Base-by-base conservation (phyloP, 2,329 filamentous ascomycete genomes). In the Colletotrichum navitas region DNA sequence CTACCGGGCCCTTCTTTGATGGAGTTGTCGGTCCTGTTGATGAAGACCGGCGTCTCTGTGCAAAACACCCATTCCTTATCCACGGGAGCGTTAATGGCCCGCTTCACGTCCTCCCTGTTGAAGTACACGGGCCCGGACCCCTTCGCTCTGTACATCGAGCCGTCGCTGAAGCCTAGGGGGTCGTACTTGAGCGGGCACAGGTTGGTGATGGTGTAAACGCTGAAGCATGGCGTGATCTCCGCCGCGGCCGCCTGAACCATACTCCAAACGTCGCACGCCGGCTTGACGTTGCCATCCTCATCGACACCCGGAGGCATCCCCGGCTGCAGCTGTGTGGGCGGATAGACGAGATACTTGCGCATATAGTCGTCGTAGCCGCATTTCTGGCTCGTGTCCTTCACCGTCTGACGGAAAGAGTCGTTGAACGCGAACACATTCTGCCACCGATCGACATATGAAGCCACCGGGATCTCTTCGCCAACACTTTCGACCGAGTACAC, bases 211-310 rank as follows among this genome's bases (percentile, higher is more conserved):
- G 92, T 88, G 81, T 95, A 96, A 14, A 93, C 83, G 78, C 94
- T 90, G 81, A 92, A 97, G 83, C 94, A 96, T 0, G 93, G 93
- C 81, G 96, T 96, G 43, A 89, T 80, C 1, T 83, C 77, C 5
- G 84, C 73, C 10, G 87, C 86, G 39, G 89, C 91, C 0, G 84
- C 74, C 75, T 83, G 83, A 39, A 93, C 62, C 87, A 29, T 86
- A 82, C 68, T 85, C 79, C 76, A 87, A 26, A 93, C 76, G 61
- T 85, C 83, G 78, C 93, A 95, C 5, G 84, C 85, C 0, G 81
- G 77, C 0, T 81, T 81, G 45, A 76, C 76, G 0, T 55, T 74
- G 32, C 77, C 79, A 51, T 81, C 75, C 34, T 82, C 79, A 62
- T 82, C 79, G 29, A 79, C 79, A 71, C 86, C 86, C 7, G 89